These are phyloP conservation scores for Suhomyces emberorum DNA, from an alignment of 805 yeast species.

Conservation along the genomic window DNA sequence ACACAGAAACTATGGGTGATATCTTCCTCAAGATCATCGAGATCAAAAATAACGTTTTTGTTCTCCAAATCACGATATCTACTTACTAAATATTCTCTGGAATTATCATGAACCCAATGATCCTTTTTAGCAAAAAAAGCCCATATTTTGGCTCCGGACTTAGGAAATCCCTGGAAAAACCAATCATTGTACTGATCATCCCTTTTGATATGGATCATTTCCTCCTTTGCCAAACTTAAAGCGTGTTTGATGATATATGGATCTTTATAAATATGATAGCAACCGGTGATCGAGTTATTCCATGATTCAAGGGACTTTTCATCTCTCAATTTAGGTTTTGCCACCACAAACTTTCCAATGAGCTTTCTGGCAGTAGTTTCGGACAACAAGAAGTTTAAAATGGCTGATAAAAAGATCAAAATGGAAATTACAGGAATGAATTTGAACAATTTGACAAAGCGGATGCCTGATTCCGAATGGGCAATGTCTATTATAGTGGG, in stretches of 20 bases:
- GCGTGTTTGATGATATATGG: constrained; percentile 51
- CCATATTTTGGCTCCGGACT: constrained; percentile 43
- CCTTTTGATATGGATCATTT: constrained; percentile 50
- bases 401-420: constrained; percentile 22
- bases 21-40: constrained; percentile 31
- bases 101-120: constrained; percentile 59
- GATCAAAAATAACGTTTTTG: constrained; percentile 26
- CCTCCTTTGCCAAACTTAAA: constrained; percentile 55
- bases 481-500: constrained; percentile 69
- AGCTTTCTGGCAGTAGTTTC: constrained; percentile 18
- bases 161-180: constrained; percentile 31
- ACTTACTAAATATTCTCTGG: constrained; percentile 44
- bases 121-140: constrained; percentile 55
- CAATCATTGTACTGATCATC: constrained; percentile 51
- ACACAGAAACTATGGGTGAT: constrained; percentile 63
- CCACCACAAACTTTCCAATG: constrained; percentile 22
- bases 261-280: constrained; percentile 40
- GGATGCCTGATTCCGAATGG: constrained; percentile 33
- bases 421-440: constrained; percentile 36
- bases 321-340: constrained; percentile 19
- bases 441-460: constrained; percentile 21
- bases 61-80: constrained; percentile 30
- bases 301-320: constrained; percentile 19
- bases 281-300: constrained; percentile 41
- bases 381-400: constrained; percentile 32